A percentile compares a stretch with the other conserved stretches of the same genome.
phyloP scores from a whole-genome alignment of 176 grass and related monocot species.

The Triticum turgidum region DNA sequence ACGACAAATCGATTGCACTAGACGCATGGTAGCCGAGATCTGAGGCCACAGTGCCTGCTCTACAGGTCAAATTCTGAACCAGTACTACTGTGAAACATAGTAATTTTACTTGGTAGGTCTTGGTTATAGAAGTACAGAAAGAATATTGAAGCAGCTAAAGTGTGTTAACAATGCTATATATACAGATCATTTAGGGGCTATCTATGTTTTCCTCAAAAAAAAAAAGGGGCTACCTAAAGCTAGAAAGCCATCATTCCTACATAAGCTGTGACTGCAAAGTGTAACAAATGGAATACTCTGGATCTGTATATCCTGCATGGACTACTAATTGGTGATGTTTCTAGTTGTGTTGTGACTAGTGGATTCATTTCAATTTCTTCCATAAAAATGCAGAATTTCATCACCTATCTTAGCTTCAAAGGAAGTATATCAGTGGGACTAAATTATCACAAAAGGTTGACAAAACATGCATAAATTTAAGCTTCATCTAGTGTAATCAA shows the following conservation, averaged over 20 bases:
- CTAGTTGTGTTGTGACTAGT: neutral
- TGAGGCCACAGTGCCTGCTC: neutral
- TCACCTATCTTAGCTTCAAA: neutral
- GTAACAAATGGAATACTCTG: neutral
- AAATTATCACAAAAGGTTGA: neutral
- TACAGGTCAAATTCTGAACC: neutral
- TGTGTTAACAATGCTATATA: neutral
- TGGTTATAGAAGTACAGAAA: neutral
- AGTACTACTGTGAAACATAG: neutral
- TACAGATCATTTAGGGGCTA: neutral
- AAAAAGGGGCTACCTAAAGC: neutral
- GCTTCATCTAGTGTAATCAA: neutral
- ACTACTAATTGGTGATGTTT: neutral
- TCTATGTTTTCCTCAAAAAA: neutral
- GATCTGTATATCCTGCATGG: neutral
- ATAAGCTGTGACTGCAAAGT: neutral
- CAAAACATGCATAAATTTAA: neutral
- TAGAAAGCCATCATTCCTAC: neutral
- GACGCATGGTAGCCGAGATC: neutral
- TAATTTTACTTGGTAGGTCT: neutral
- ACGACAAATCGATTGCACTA: neutral
- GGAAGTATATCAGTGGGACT: neutral
- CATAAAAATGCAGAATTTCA: neutral
- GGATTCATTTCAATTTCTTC: too few species aligned
- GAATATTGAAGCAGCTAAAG: neutral